Evolutionary conservation across 305 asterid species (phyloP), one percentile per base, ranked within the genome.

Genomic region (Fraxinus floribunda): DNA sequence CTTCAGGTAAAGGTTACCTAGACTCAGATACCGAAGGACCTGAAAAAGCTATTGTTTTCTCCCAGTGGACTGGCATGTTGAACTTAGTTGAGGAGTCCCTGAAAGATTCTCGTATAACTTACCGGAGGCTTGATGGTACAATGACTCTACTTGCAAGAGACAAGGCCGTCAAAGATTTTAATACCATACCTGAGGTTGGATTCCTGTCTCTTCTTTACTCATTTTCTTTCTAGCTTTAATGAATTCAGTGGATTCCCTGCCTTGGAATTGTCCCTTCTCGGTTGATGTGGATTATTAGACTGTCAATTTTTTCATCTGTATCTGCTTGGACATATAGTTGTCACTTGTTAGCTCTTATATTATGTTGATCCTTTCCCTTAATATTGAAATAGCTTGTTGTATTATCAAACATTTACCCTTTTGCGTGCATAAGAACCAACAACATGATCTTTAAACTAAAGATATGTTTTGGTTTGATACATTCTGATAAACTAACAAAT

Each of bases 11-110:
- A 81, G 83, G 46, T 66, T 76, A 62, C 76, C 79, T 78, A 64
- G 86, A 82, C 70, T 78, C 89, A 35, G 90, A 89, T 71, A 71
- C 75, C 81, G 80, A 84, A 76, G 91, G 81, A 83, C 92, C 90
- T 29, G 90, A 89, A 84, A 96, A 96, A 88, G 95, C 98, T 85
- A 93, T 96, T 85, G 91, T 96, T 52, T 96, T 96, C 87, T 94
- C 99, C 83, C 99, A 96, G 82, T 96, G 99, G 99, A 96, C 99
- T 80, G 83, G 96, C 89, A 96, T 96, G 99, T 88, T 96, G 89
- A 93, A 96, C 90, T 84, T 96, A 82, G 85, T 96, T 88, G 97
- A 94, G 91, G 85, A 49, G 83, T 91, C 99, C 55, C 86, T 96
- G 79, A 89, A 88, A 86, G 84, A 89, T 44, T 84, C 89, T 55